Percentiles rank a stretch among this genome's conserved stretches.
These are phyloP conservation scores for Pythium pyrilobum DNA, from an alignment of 352 stramenopile species.

Conservation along the genomic window DNA sequence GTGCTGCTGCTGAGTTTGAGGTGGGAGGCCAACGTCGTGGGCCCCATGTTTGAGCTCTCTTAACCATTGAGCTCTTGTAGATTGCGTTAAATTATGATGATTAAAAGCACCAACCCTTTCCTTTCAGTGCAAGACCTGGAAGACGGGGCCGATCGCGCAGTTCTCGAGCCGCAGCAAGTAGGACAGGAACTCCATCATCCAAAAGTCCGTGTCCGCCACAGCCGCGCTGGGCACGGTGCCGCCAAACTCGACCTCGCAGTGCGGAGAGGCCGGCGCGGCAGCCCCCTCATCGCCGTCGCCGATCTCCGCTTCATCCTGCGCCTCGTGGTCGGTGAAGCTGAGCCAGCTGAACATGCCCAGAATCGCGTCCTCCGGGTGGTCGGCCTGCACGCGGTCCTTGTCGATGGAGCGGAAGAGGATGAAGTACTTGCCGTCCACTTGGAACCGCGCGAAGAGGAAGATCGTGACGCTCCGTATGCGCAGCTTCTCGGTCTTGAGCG, in stretches of 20 bases:
- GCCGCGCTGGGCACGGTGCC: slow-evolving; percentile 14
- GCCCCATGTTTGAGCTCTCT: slow-evolving; percentile 27
- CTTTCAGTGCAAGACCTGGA: slow-evolving; percentile 14
- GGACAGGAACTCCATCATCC: slow-evolving; percentile 31
- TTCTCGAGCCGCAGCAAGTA: slow-evolving; percentile 30
- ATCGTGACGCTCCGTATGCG: slow-evolving; percentile 22
- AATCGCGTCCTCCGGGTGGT: slow-evolving; percentile 14
- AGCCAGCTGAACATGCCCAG: slow-evolving; percentile 38
- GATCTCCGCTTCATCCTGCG: too few relatives aligned
- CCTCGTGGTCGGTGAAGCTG: slow-evolving; percentile 18
- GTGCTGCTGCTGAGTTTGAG: slow-evolving; percentile 53
- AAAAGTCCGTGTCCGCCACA: slow-evolving; percentile 27
- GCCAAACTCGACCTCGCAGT: slow-evolving; percentile 23
- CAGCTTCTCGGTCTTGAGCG: slow-evolving; percentile 25
- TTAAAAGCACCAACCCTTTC: background rate
- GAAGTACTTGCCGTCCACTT: slow-evolving; percentile 16
- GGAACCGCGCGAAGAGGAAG: slow-evolving; percentile 29
- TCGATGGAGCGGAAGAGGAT: slow-evolving; percentile 33
- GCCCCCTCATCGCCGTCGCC: background rate
- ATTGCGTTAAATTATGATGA: slow-evolving; percentile 3
- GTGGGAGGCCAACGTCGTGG: slow-evolving; percentile 49
- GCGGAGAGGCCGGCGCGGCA: background rate
- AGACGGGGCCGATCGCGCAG: slow-evolving; percentile 21
- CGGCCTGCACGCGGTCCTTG: slow-evolving; percentile 16
- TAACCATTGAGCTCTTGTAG: slow-evolving; percentile 1